Conservation (phyloP, 805 yeast species). For the Candida verbasci region DNA sequence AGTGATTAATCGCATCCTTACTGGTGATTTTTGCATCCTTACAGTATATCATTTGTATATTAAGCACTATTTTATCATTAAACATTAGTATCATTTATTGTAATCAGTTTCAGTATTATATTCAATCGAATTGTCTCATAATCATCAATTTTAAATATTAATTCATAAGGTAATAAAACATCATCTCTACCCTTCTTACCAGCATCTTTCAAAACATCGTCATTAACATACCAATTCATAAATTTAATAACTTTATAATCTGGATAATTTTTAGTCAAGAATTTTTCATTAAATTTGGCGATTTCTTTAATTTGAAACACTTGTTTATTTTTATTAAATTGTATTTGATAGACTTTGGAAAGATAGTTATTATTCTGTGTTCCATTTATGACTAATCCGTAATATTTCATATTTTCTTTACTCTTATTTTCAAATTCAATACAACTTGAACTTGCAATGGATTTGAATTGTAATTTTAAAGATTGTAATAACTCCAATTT, state of each 20-base stretch:
- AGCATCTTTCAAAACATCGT: neutral
- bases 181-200: constrained; percentile 7
- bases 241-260: constrained; percentile 2
- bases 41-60: no score
- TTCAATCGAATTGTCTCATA: constrained; percentile 13
- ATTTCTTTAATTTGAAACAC: constrained; percentile 10
- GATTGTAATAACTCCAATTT: constrained; percentile 1
- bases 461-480: constrained; percentile 2
- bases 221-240: constrained; percentile 7
- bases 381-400: constrained; percentile 16
- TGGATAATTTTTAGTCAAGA: constrained; percentile 5
- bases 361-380: no score
- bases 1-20: no score
- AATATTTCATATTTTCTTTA: constrained; percentile 5
- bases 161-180: constrained; percentile 14
- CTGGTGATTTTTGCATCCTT: no score
- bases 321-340: constrained; percentile 7
- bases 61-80: no score
- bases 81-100: no score
- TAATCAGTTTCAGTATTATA: constrained; percentile 16
- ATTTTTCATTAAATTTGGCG: constrained; percentile 14
- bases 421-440: constrained; percentile 13
- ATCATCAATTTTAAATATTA: constrained; percentile 13
- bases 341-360: constrained; percentile 14
- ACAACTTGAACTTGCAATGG: constrained; percentile 9